Conservation (phyloP, 306 rosid species). For the Carpinus viminea region DNA sequence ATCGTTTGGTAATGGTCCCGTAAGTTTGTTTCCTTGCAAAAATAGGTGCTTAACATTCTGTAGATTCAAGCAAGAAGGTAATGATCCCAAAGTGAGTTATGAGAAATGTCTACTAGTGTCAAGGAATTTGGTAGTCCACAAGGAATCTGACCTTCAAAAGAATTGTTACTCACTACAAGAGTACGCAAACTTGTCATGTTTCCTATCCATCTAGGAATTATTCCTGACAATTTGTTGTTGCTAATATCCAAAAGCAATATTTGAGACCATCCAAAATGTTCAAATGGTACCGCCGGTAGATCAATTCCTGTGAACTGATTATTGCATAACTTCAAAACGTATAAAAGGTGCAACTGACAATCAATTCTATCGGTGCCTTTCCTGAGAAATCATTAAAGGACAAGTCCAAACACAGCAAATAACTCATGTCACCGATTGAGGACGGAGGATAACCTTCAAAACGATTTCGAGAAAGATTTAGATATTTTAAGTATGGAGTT, state of each 20-base stretch:
- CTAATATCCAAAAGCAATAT: background rate
- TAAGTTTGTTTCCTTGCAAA: background rate
- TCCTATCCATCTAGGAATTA: background rate
- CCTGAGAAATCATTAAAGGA: slow-evolving; percentile 7
- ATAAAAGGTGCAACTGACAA: background rate
- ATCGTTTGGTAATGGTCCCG: background rate
- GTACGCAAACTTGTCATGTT: accelerated
- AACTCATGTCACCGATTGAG: background rate
- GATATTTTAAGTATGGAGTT: background rate
- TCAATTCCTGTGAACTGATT: background rate
- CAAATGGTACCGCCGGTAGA: background rate
- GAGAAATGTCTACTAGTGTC: background rate
- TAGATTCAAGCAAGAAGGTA: slow-evolving; percentile 9
- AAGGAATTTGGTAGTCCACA: background rate
- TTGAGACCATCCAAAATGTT: accelerated
- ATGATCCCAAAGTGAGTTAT: slow-evolving; percentile 2
- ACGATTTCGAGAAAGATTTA: background rate
- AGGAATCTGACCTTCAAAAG: background rate
- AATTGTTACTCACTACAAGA: background rate
- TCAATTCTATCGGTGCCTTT: background rate
- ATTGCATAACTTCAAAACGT: background rate
- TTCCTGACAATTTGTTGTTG: background rate
- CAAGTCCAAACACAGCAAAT: background rate
- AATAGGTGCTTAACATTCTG: background rate
- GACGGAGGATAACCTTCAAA: slow-evolving; percentile 14